These are phyloP conservation scores for Butyriboletus loyo DNA, from an alignment of 768 basidiomycete species.

Conservation along the genomic window DNA sequence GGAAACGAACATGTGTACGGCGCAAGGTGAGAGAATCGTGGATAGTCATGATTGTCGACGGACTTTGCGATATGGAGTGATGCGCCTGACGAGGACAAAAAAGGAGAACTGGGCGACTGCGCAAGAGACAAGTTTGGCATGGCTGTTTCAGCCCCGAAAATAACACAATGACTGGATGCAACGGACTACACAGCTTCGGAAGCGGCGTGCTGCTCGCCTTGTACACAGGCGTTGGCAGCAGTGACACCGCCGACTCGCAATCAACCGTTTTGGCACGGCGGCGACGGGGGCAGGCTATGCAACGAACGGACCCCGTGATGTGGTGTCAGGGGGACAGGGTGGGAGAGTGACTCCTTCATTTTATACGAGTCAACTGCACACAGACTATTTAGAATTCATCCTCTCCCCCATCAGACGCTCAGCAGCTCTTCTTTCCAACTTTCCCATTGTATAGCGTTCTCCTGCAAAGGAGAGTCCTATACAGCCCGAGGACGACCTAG, in stretches of 20 bases:
- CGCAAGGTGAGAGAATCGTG: too few relatives aligned
- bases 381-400: slow-evolving; percentile 23
- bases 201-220: too few relatives aligned
- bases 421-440: not conserved
- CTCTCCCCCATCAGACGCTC: slow-evolving; percentile 4
- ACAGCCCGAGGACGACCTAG: slow-evolving; percentile 40
- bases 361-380: slow-evolving; percentile 27
- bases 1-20: slow-evolving; percentile 1
- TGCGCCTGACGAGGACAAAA: too few relatives aligned
- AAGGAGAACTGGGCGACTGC: not conserved
- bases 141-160: not conserved
- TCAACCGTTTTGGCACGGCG: not conserved
- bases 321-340: slow-evolving; percentile 25
- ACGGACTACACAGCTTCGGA: not conserved
- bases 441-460: slow-evolving; percentile 22
- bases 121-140: slow-evolving; percentile 4
- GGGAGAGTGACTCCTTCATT: slow-evolving; percentile 34
- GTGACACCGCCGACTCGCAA: not conserved
- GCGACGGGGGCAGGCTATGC: slow-evolving; percentile 1
- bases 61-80: too few relatives aligned
- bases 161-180: not conserved
- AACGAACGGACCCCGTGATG: slow-evolving; percentile 19
- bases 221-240: not conserved
- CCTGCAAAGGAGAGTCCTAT: slow-evolving; percentile 18
- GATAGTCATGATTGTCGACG: too few relatives aligned